Evolutionary conservation across 352 stramenopile genomes (phyloP).

Genomic region (Pythium aphanidermatum): DNA sequence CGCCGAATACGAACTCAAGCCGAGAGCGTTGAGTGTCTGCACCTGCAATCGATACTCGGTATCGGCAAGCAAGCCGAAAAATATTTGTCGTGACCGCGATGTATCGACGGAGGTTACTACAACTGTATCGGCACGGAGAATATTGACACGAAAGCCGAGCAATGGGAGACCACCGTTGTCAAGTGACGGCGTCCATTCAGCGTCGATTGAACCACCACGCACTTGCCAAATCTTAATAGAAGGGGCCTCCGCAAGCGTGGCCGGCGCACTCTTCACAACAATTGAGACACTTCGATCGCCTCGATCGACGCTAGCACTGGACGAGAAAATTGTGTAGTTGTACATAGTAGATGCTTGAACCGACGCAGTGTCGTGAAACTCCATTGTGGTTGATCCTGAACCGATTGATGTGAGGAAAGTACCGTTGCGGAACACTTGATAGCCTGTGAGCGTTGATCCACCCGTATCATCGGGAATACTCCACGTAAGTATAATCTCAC

Average conservation of each 20-base stretch:
- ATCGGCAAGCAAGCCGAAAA: conserved; percentile 28
- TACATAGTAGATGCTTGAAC: conserved; percentile 28
- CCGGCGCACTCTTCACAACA: conserved; percentile 10
- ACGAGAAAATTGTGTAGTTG: conserved; percentile 32
- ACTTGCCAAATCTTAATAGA: conserved; percentile 11
- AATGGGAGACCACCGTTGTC: conserved; percentile 30
- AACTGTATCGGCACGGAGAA: conserved; percentile 1
- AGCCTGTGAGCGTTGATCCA: conserved; percentile 29
- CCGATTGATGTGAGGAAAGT: conserved; percentile 9
- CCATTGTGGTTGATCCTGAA: not conserved
- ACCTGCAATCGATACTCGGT: conserved; percentile 26
- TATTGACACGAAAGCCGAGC: not conserved
- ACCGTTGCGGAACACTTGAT: conserved; percentile 33
- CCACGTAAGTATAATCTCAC: conserved; percentile 33
- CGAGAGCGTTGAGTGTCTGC: conserved; percentile 23
- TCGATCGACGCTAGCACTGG: conserved; percentile 15
- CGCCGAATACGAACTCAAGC: conserved; percentile 9
- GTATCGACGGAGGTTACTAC: conserved; percentile 21
- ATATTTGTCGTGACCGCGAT: not conserved
- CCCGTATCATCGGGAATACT: conserved; percentile 31
- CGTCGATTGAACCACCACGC: conserved; percentile 22
- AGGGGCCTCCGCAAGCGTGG: conserved; percentile 17
- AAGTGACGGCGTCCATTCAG: conserved; percentile 15
- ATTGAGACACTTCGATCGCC: conserved; percentile 5
- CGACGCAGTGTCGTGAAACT: conserved; percentile 24